Evolutionary conservation across 176 grass and related monocot genomes (phyloP).

Genomic region (Ensete ventricosum): DNA sequence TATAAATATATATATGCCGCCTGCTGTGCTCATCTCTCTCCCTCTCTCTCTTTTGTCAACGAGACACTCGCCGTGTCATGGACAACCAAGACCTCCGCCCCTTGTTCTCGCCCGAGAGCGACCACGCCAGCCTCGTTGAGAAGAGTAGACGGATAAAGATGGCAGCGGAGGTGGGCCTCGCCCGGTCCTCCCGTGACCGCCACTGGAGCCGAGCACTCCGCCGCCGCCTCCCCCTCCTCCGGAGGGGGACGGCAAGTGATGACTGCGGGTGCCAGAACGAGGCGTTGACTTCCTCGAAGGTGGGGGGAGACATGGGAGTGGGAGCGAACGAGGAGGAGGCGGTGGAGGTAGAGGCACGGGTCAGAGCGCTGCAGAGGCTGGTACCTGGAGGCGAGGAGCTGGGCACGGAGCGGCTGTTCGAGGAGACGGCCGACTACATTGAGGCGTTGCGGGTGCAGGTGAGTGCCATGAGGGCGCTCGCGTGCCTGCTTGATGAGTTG

Average conservation of each 20-base stretch:
- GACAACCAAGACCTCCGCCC: not conserved
- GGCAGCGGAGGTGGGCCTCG: constrained; percentile 59
- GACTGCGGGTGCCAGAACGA: constrained; percentile 8
- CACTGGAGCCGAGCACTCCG: constrained; percentile 47
- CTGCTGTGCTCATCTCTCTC: too few relatives aligned
- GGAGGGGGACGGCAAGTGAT: not conserved
- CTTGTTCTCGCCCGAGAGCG: not conserved
- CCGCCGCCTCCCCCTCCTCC: not conserved
- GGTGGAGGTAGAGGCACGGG: constrained; percentile 31
- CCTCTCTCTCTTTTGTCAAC: not conserved
- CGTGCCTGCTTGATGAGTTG: constrained; percentile 49
- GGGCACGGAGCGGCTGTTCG: constrained; percentile 49
- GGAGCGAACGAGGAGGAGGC: constrained; percentile 20
- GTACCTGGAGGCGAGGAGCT: constrained; percentile 62
- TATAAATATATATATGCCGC: too few relatives aligned
- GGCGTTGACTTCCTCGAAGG: constrained; percentile 14
- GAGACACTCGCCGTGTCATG: too few relatives aligned
- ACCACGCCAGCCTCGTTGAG: constrained; percentile 17
- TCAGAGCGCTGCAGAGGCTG: constrained; percentile 44
- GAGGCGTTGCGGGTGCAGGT: constrained; percentile 53
- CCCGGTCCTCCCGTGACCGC: constrained; percentile 38
- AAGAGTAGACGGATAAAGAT: constrained; percentile 50
- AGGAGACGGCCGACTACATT: constrained; percentile 87
- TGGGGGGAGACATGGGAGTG: not conserved
- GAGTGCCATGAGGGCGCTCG: constrained; percentile 55